These are phyloP conservation scores for Grosmannia penicillata DNA, from an alignment of 2,329 filamentous ascomycete species.

Conservation along the genomic window DNA sequence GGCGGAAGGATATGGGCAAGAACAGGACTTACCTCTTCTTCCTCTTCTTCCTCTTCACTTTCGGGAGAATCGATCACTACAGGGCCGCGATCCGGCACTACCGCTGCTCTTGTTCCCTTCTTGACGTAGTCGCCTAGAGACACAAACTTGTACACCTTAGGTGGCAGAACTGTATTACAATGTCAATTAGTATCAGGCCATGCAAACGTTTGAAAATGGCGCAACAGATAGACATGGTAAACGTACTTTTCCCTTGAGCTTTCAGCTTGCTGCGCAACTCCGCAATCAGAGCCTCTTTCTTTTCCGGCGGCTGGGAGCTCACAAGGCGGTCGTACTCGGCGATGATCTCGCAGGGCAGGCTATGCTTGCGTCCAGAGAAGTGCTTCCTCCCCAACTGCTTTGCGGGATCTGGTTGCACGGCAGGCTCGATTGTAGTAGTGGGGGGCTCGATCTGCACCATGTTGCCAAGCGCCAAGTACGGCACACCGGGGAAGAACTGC, in stretches of 20 bases:
- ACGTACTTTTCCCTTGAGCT: slow-evolving; percentile 8
- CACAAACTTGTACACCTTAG: slow-evolving; percentile 12
- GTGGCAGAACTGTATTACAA: slow-evolving; percentile 3
- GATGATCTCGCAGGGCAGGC: slow-evolving; percentile 11
- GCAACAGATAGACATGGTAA: background rate
- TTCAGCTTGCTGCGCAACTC: slow-evolving; percentile 10
- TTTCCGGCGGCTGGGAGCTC: slow-evolving; percentile 5
- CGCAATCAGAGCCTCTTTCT: slow-evolving; percentile 7
- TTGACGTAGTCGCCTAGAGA: slow-evolving; percentile 6
- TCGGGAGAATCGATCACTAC: slow-evolving; percentile 5
- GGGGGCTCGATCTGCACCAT: slow-evolving; percentile 9
- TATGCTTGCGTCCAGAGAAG: slow-evolving; percentile 8
- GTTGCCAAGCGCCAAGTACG: slow-evolving; percentile 8
- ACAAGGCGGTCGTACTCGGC: slow-evolving; percentile 9
- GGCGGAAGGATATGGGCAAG: no score
- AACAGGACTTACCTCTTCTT: slow-evolving; percentile 3
- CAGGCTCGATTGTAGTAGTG: slow-evolving; percentile 6
- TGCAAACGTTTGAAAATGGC: no score
- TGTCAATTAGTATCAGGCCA: background rate
- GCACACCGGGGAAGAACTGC: slow-evolving; percentile 8
- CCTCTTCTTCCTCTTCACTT: slow-evolving; percentile 8
- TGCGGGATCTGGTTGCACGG: slow-evolving; percentile 9
- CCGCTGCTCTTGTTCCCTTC: background rate
- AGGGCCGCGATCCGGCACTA: slow-evolving; percentile 1
- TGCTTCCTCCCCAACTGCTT: slow-evolving; percentile 10